These are phyloP conservation scores for Ceratobasidium sp. DNA, from an alignment of 1,284 basidiomycete genomes.

Conservation along the genomic window DNA sequence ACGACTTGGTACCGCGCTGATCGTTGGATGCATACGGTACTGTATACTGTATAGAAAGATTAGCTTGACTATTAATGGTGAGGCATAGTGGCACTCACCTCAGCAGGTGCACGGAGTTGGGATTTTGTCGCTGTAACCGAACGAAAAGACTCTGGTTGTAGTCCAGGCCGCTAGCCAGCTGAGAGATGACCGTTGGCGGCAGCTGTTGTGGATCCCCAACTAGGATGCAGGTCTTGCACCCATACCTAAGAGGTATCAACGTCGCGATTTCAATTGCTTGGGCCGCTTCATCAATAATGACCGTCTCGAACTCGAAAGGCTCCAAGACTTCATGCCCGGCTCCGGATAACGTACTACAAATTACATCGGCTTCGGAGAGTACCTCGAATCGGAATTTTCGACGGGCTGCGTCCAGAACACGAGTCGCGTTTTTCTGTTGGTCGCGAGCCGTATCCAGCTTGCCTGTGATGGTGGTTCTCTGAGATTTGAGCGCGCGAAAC, in stretches of 20 bases:
- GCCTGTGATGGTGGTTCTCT: slow-evolving; percentile 74
- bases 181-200: slow-evolving; percentile 95
- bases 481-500: slow-evolving; percentile 75
- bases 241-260: slow-evolving; percentile 96
- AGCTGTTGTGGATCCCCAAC: slow-evolving; percentile 99
- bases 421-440: slow-evolving; percentile 76
- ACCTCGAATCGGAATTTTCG: slow-evolving; percentile 82
- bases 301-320: slow-evolving; percentile 91
- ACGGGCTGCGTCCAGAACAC: slow-evolving; percentile 82
- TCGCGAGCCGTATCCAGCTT: slow-evolving; percentile 85
- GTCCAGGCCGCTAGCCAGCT: slow-evolving; percentile 81
- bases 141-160: slow-evolving; percentile 97
- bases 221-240: slow-evolving; percentile 88
- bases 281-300: slow-evolving; percentile 98
- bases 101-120: slow-evolving; percentile 88
- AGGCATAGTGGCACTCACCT: slow-evolving; percentile 68
- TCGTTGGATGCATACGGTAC: slow-evolving; percentile 99
- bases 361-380: slow-evolving; percentile 90
- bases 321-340: slow-evolving; percentile 92
- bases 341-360: slow-evolving; percentile 94
- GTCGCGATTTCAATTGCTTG: slow-evolving; percentile 97
- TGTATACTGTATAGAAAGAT: slow-evolving; percentile 77
- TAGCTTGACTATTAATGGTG: slow-evolving; percentile 27
- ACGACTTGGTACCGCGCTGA: slow-evolving; percentile 90
- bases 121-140: slow-evolving; percentile 84